Percentiles rank a stretch among this genome's conserved stretches.
Evolutionary conservation across 2,329 filamentous ascomycete species (phyloP).

Genomic region (Ophiosphaerella narmari): DNA sequence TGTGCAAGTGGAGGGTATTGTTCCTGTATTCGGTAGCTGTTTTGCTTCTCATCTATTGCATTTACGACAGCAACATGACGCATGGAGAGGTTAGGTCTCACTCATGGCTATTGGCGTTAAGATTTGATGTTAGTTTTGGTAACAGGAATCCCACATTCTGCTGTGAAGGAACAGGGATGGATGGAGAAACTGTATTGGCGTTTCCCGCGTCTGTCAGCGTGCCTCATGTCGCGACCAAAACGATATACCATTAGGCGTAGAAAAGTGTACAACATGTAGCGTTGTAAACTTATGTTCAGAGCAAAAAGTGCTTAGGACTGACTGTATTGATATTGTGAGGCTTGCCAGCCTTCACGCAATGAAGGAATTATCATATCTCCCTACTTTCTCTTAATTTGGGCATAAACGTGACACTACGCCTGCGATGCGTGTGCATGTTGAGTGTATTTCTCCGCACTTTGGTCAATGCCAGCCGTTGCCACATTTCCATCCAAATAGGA

Average conservation of each 20-base stretch:
- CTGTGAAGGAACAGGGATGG: conserved; percentile 14
- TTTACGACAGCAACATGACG: conserved; percentile 47
- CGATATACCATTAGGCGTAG: conserved; percentile 18
- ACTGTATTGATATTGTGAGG: conserved; percentile 11
- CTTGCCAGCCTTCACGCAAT: conserved; percentile 12
- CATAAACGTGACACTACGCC: too few species aligned
- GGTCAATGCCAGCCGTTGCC: not conserved
- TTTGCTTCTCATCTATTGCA: conserved; percentile 44
- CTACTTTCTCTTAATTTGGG: not conserved
- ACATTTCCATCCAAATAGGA: not conserved
- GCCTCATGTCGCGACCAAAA: conserved; percentile 2
- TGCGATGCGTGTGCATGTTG: too few species aligned
- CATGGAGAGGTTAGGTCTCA: conserved; percentile 35
- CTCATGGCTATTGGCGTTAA: conserved; percentile 35
- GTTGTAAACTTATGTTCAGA: conserved; percentile 22
- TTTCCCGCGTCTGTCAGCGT: conserved; percentile 1
- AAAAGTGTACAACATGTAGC: conserved; percentile 9
- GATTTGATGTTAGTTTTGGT: conserved; percentile 36
- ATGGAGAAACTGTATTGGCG: conserved; percentile 12
- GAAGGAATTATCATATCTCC: conserved; percentile 3
- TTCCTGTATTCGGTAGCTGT: conserved; percentile 12
- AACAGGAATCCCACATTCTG: conserved; percentile 23
- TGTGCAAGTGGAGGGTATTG: conserved; percentile 5
- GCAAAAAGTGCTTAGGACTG: conserved; percentile 12
- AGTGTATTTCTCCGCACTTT: not conserved